Evolutionary conservation across 2,329 filamentous ascomycete genomes (phyloP).

Genomic region (Pseudogymnoascus sp.): DNA sequence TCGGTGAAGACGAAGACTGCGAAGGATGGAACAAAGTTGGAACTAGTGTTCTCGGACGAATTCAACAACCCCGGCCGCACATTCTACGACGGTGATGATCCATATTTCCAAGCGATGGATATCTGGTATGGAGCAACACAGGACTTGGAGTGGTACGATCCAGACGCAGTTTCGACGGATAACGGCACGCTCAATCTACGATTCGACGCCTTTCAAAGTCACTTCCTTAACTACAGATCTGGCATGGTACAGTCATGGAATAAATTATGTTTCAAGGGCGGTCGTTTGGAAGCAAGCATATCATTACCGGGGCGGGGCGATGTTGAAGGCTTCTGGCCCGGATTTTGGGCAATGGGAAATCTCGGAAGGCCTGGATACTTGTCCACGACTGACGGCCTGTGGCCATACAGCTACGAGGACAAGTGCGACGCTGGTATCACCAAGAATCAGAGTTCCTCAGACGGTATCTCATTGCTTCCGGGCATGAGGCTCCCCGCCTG

Average conservation of each 20-base stretch:
- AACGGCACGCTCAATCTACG: slow-evolving; percentile 56
- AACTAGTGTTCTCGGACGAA: slow-evolving; percentile 65
- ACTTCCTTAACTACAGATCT: slow-evolving; percentile 59
- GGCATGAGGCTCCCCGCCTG: slow-evolving; percentile 65
- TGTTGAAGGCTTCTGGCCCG: slow-evolving; percentile 64
- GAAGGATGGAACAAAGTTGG: slow-evolving; percentile 52
- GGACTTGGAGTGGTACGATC: slow-evolving; percentile 66
- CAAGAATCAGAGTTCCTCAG: slow-evolving; percentile 60
- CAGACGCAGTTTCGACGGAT: slow-evolving; percentile 55
- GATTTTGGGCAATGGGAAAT: slow-evolving; percentile 71
- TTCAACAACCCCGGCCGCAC: slow-evolving; percentile 61
- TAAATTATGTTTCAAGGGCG: slow-evolving; percentile 65
- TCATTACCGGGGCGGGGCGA: slow-evolving; percentile 62
- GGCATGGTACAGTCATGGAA: slow-evolving; percentile 74
- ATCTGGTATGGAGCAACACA: slow-evolving; percentile 66
- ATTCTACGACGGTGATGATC: slow-evolving; percentile 64
- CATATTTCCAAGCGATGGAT: slow-evolving; percentile 60
- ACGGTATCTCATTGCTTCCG: slow-evolving; percentile 59
- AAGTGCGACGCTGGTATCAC: slow-evolving; percentile 64
- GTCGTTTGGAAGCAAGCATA: slow-evolving; percentile 61
- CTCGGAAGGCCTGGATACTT: slow-evolving; percentile 62
- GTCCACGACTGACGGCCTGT: slow-evolving; percentile 63
- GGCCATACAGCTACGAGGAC: slow-evolving; percentile 67
- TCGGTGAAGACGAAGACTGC: slow-evolving; percentile 48
- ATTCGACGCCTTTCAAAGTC: slow-evolving; percentile 59